phyloP scores from a whole-genome alignment of 1,284 basidiomycete species.

The Microbotryum violaceum region DNA sequence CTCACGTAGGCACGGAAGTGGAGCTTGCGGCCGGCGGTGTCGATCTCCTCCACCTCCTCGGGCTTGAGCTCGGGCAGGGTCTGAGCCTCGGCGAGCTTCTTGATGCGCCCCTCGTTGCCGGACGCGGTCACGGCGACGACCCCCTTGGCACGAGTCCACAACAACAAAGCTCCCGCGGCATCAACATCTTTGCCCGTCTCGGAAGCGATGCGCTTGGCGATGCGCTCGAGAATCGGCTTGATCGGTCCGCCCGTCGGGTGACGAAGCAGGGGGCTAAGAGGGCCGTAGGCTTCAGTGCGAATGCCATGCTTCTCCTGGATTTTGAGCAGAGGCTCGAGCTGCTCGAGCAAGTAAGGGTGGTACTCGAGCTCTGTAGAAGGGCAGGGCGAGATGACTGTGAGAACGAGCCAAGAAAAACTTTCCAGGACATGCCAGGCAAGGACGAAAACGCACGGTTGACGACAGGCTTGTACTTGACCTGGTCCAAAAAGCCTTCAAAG shows the following conservation, averaged over 20 bases:
- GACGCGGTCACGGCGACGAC: slow-evolving; percentile 65
- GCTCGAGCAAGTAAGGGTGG: slow-evolving; percentile 32
- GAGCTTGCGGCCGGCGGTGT: slow-evolving; percentile 52
- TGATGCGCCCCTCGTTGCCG: slow-evolving; percentile 58
- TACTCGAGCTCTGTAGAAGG: slow-evolving; percentile 23
- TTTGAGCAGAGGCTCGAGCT: slow-evolving; percentile 29
- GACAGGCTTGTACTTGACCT: slow-evolving; percentile 31
- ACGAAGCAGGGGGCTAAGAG: slow-evolving; percentile 42
- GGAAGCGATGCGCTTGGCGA: slow-evolving; percentile 43
- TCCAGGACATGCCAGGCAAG: too few relatives aligned
- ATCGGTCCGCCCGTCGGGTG: slow-evolving; percentile 51
- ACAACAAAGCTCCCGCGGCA: slow-evolving; percentile 51
- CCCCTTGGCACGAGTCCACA: slow-evolving; percentile 55
- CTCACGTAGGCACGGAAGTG: slow-evolving; percentile 48
- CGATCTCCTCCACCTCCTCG: slow-evolving; percentile 58
- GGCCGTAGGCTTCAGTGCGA: slow-evolving; percentile 50
- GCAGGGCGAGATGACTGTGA: not conserved
- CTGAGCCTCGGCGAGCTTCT: slow-evolving; percentile 56
- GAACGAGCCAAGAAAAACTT: not conserved
- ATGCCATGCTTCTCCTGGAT: slow-evolving; percentile 32
- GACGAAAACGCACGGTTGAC: slow-evolving; percentile 22
- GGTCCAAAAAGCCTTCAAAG: slow-evolving; percentile 23
- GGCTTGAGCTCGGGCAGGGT: slow-evolving; percentile 53
- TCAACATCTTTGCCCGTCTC: slow-evolving; percentile 49
- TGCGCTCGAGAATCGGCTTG: slow-evolving; percentile 48